Conservation (phyloP, 2,329 filamentous ascomycete species). For the Chalaropsis ovoidea region DNA sequence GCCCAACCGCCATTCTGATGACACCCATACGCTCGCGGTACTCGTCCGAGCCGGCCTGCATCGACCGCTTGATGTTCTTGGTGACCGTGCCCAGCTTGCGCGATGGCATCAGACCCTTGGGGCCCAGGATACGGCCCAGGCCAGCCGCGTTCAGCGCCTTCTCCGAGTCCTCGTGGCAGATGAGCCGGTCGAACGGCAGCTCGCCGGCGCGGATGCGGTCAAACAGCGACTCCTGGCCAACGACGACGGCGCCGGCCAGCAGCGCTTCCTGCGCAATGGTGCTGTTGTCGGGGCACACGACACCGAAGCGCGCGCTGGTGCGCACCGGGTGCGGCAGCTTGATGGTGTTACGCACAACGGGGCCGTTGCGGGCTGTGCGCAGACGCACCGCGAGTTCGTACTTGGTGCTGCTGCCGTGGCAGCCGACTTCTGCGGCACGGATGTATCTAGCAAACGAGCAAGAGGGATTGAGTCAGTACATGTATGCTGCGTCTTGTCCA, state of each 20-base stretch:
- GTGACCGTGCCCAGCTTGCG: conserved; percentile 82
- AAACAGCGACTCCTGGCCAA: conserved; percentile 80
- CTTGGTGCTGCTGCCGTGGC: conserved; percentile 60
- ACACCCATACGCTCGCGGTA: conserved; percentile 82
- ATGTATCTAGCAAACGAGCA: conserved; percentile 39
- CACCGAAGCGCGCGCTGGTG: conserved; percentile 78
- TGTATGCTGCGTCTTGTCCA: too few relatives aligned
- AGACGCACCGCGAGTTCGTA: conserved; percentile 84
- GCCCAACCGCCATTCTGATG: conserved; percentile 80
- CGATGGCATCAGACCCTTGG: conserved; percentile 85
- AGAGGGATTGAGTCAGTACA: not conserved
- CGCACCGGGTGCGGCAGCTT: conserved; percentile 82
- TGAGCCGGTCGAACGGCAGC: conserved; percentile 78
- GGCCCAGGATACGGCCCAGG: conserved; percentile 72
- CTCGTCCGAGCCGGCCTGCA: conserved; percentile 69
- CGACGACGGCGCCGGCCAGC: conserved; percentile 67
- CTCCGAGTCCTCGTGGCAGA: conserved; percentile 73
- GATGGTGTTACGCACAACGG: conserved; percentile 77
- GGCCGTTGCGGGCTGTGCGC: conserved; percentile 73
- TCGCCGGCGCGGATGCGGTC: conserved; percentile 61
- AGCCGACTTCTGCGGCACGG: conserved; percentile 83
- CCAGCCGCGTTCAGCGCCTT: conserved; percentile 70
- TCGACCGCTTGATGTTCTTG: conserved; percentile 60
- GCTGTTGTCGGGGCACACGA: conserved; percentile 78
- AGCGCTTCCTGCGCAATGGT: conserved; percentile 62